Conservation (phyloP, 2,329 filamentous ascomycete genomes). For the Cladosporium cucumerinum region DNA sequence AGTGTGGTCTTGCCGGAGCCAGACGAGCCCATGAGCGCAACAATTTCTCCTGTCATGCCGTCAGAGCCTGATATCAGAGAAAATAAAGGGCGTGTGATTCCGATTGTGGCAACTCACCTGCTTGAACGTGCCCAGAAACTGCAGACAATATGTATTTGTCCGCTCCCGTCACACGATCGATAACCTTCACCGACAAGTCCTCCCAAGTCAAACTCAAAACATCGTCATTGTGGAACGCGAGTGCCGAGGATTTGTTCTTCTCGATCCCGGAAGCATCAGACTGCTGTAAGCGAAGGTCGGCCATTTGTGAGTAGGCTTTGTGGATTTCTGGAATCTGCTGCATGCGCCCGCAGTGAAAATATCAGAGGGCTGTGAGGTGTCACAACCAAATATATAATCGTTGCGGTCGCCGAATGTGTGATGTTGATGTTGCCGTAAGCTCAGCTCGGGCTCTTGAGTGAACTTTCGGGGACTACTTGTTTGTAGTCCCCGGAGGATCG, state of each 20-base stretch:
- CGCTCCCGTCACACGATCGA: conserved; percentile 61
- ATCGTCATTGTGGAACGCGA: conserved; percentile 52
- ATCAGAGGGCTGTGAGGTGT: not conserved
- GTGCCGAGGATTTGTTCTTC: not conserved
- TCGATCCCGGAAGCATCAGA: not conserved
- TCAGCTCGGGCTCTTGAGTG: not conserved
- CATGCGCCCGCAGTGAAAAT: not conserved
- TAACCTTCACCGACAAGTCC: conserved; percentile 63
- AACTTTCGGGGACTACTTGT: not conserved
- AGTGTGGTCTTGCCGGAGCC: conserved; percentile 75
- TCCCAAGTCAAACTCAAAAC: conserved; percentile 63
- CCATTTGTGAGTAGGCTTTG: not conserved
- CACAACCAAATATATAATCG: not conserved
- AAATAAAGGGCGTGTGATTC: conserved; percentile 37
- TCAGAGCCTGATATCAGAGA: conserved; percentile 48
- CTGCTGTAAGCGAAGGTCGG: not conserved
- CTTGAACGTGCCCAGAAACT: conserved; percentile 51
- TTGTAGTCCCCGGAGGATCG: not conserved
- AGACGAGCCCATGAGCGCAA: conserved; percentile 74
- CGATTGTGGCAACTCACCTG: conserved; percentile 51
- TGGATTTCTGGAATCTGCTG: not conserved
- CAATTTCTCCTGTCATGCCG: conserved; percentile 50
- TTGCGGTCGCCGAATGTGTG: not conserved
- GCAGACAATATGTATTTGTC: conserved; percentile 58
- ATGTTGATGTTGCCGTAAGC: not conserved